Evolutionary conservation across 495 filamentous ascomycete genomes (phyloP).

Genomic region (Trichodelitschia bisporula): DNA sequence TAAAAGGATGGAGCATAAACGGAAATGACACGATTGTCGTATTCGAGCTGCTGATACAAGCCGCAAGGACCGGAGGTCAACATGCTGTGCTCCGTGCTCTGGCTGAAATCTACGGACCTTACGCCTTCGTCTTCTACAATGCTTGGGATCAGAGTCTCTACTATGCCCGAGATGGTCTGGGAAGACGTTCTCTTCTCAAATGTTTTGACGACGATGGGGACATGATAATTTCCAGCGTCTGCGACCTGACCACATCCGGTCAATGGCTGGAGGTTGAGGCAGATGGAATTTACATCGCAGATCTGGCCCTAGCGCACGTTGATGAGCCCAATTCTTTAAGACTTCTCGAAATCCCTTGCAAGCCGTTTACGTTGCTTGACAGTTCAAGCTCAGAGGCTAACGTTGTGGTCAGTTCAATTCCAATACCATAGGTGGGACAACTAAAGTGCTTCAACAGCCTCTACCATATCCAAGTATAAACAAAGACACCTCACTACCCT

Average conservation of each 20-base stretch:
- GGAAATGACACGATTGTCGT: conserved; percentile 61
- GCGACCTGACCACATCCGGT: conserved; percentile 24
- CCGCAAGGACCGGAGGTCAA: background rate
- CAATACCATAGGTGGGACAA: too few relatives aligned
- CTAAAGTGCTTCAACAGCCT: too few relatives aligned
- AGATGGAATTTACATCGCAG: conserved; percentile 46
- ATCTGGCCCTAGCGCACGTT: conserved; percentile 20
- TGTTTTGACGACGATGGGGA: conserved; percentile 17
- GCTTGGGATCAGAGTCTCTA: conserved; percentile 29
- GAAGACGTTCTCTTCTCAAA: conserved; percentile 48
- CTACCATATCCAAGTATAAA: too few relatives aligned
- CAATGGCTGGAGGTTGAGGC: conserved; percentile 63
- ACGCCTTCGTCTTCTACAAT: conserved; percentile 80
- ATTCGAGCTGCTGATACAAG: conserved; percentile 30
- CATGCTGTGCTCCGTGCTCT: conserved; percentile 5
- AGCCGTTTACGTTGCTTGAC: too few relatives aligned
- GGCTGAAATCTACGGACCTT: conserved; percentile 49
- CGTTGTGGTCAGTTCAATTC: too few relatives aligned
- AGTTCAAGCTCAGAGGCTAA: too few relatives aligned
- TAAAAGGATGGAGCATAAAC: conserved; percentile 25
- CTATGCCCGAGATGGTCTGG: conserved; percentile 69
- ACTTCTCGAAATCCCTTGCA: too few relatives aligned
- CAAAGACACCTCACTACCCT: too few relatives aligned
- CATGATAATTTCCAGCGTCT: conserved; percentile 53
- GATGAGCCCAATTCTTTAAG: too few relatives aligned